Evolutionary conservation across 2,329 filamentous ascomycete species (phyloP).

Genomic region (Alternaria rosae): DNA sequence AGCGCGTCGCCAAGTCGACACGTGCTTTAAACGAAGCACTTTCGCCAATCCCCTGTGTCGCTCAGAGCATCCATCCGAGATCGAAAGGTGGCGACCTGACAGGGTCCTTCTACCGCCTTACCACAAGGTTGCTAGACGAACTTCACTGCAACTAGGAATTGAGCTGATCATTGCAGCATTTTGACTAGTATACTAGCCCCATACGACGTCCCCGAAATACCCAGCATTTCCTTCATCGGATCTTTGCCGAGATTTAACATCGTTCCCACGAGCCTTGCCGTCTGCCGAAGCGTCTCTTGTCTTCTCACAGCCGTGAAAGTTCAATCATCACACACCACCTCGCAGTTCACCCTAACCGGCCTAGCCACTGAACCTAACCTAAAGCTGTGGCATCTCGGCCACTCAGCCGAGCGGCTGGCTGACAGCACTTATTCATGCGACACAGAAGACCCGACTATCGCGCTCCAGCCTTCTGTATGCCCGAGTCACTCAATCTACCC

Average conservation of each 20-base stretch:
- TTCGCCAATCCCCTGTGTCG: constrained; percentile 26
- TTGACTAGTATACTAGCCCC: constrained; percentile 27
- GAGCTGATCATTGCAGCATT: constrained; percentile 43
- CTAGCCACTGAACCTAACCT: constrained; percentile 12
- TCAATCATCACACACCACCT: constrained; percentile 22
- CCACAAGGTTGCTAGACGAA: constrained; percentile 27
- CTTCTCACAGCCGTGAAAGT: constrained; percentile 28
- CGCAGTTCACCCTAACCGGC: constrained; percentile 12
- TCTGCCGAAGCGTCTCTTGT: constrained; percentile 24
- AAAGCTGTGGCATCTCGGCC: constrained; percentile 21
- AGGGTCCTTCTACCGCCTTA: constrained; percentile 32
- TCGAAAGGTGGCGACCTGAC: constrained; percentile 38
- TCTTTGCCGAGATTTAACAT: constrained; percentile 24
- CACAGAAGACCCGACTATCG: constrained; percentile 35
- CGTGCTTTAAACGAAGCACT: constrained; percentile 27
- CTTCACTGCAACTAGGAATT: constrained; percentile 30
- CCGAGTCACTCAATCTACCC: constrained; percentile 28
- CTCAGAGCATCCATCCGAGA: constrained; percentile 28
- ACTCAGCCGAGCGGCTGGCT: constrained; percentile 25
- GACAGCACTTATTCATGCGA: constrained; percentile 32
- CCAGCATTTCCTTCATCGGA: constrained; percentile 20
- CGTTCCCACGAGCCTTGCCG: constrained; percentile 25
- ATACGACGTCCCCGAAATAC: constrained; percentile 18
- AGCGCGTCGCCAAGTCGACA: constrained; percentile 25
- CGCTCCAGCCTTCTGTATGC: constrained; percentile 28